Base-by-base conservation (phyloP, 176 grass and related monocot species). In the Pharus latifolius region DNA sequence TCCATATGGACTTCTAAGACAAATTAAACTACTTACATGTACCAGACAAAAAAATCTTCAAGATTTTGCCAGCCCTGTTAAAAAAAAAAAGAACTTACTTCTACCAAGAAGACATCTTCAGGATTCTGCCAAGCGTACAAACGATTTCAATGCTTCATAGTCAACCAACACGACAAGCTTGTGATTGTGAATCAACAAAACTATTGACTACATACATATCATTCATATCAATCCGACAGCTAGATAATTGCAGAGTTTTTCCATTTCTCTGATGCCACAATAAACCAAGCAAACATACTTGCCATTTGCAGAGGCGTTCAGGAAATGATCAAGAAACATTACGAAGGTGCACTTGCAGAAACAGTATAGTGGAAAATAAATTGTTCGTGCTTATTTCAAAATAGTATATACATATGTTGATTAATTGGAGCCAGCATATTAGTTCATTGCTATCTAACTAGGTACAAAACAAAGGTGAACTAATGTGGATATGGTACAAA, bases 141-240 rank as follows among this genome's bases (percentile, higher is more conserved):
- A 22, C 14, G 58, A 42, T 65, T 10, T 55, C 15, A 65, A 83
- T 15, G 32, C 67, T 59, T 73, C 0, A 4, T 47, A 84, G 75
- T 55, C 46, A 84, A 45, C 52, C 5, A 33, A 35, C 7, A 73
- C 67, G 47, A 72, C n/a, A 50, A 16, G 13, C n/a, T 58, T 13
- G 42, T 31, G 25, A 24, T 31, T 49, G 67, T 44, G n/a, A 66
- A 54, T 33, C 43, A 67, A 24, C 20, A 34, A 3, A 70, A 55
- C 2, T 14, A 35, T 24, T 63, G 13, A 15, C 26, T 10, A 32
- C 29, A 42, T 5, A 78, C 54, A 42, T 3, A 35, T 12, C 29
- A 45, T n/a, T n/a, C n/a, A n/a, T n/a, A n/a, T n/a, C n/a, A 26
- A 46, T 20, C 22, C 1, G 37, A 11, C 43, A 59, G 17, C 63